Evolutionary conservation across 2,329 filamentous ascomycete species (phyloP), one percentile per base, ranked within the genome.

Genomic region (Botrytis sinoallii): DNA sequence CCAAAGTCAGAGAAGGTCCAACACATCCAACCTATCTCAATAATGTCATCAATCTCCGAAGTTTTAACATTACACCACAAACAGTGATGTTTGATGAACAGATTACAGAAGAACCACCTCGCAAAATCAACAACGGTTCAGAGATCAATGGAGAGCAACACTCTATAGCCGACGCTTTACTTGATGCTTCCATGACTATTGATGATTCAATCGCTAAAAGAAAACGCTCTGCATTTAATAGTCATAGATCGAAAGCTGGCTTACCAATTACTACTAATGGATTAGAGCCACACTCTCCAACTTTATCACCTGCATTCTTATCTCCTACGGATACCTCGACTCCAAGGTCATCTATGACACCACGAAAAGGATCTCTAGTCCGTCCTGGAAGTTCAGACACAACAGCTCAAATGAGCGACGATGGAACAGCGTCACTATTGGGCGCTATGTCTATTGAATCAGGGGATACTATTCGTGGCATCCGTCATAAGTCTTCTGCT

Each of bases 51-150:
- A 87, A 90, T 1, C 83, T 98, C 38, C 92, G 92, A 76, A 90
- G 90, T 59, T 84, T 97, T 70, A 90, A 91, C 20, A 90, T 98
- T 46, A 92, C 91, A 2, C 92, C 93, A 4, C 93, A 97, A 80
- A 98, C 93, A 0, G 91, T 99, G 1, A 92, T 98, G 80, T 98
- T 98, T 79, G 94, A 98, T 77, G 94, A 95, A 72, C 87, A 86
- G 59, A 85, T 89, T 14, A 83, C 89, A 16, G 85, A 85, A 35
- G 83, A 84, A 64, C 80, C 82, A 2, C 73, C 79, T 20, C 79
- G 80, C 77, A 75, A 80, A 75, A 74, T 79, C 40, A 78, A 84
- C 75, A 77, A 80, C 60, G 82, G 83, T 25, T 76, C 82, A 18
- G 80, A 81, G 71, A 77, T 81, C 71, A 77, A 80, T 44, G 78